phyloP scores from a whole-genome alignment of 208 protist species.

The Tritrichomonas musculus region DNA sequence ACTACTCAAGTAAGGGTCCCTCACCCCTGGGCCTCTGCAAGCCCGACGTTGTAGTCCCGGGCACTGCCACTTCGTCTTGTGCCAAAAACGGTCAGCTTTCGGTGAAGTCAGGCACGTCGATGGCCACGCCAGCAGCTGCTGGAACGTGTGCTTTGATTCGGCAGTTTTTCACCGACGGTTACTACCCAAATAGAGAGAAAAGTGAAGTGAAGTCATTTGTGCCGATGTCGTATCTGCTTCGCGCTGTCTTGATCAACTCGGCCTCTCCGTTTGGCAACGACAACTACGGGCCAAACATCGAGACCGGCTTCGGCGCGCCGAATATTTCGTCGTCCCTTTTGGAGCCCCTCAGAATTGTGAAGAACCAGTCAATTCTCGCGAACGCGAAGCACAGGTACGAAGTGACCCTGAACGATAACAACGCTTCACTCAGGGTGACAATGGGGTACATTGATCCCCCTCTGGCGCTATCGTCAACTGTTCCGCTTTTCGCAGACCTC shows the following conservation, averaged over 20 bases:
- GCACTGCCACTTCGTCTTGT: not conserved
- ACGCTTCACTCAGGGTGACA: not conserved
- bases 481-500: not conserved
- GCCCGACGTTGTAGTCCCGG: not conserved
- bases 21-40: not conserved
- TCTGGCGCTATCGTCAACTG: not conserved
- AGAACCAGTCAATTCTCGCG: not conserved
- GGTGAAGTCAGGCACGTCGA: not conserved
- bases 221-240: not conserved
- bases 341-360: not conserved
- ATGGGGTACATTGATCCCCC: not conserved
- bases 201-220: not conserved
- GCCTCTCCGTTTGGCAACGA: not conserved
- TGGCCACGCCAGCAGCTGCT: not conserved
- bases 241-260: not conserved
- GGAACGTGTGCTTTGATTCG: not conserved
- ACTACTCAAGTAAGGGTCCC: not conserved
- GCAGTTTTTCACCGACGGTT: not conserved
- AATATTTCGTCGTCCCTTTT: not conserved
- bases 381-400: not conserved
- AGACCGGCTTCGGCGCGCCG: not conserved
- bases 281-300: not conserved
- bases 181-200: not conserved
- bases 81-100: not conserved
- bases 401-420: not conserved